These are phyloP conservation scores for Bruguiera gymnorhiza DNA, from an alignment of 345 rosid species.

Conservation along the genomic window DNA sequence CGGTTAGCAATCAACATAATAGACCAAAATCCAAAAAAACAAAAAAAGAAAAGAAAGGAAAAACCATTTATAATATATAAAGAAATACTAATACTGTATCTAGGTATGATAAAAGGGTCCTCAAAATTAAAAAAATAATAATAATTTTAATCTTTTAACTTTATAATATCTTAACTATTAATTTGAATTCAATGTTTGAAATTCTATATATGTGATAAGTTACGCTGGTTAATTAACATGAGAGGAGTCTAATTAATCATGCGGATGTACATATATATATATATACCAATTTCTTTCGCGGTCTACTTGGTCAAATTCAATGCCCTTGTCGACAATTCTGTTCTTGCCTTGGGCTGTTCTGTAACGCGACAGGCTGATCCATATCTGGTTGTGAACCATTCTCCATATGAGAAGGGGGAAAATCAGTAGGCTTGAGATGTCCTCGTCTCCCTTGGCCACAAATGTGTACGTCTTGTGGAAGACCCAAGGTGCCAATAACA, in stretches of 20 bases:
- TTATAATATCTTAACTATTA: no score
- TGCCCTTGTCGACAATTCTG: conserved; percentile 58
- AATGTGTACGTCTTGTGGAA: conserved; percentile 31
- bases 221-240: background rate
- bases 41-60: no score
- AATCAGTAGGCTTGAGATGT: conserved; percentile 31
- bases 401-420: conserved; percentile 49
- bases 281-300: conserved; percentile 51
- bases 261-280: no score
- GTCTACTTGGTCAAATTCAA: conserved; percentile 80
- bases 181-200: no score
- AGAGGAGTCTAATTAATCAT: background rate
- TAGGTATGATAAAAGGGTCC: no score
- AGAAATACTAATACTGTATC: no score
- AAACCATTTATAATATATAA: no score
- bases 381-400: conserved; percentile 61
- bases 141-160: no score
- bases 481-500: conserved; percentile 46
- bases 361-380: conserved; percentile 63
- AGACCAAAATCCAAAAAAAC: no score
- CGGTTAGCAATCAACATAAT: no score
- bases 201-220: background rate
- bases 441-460: conserved; percentile 24
- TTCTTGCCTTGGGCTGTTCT: conserved; percentile 54
- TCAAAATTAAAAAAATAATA: no score